Conservation (phyloP, 768 basidiomycete genomes). For the Leccinum fibrillosum region DNA sequence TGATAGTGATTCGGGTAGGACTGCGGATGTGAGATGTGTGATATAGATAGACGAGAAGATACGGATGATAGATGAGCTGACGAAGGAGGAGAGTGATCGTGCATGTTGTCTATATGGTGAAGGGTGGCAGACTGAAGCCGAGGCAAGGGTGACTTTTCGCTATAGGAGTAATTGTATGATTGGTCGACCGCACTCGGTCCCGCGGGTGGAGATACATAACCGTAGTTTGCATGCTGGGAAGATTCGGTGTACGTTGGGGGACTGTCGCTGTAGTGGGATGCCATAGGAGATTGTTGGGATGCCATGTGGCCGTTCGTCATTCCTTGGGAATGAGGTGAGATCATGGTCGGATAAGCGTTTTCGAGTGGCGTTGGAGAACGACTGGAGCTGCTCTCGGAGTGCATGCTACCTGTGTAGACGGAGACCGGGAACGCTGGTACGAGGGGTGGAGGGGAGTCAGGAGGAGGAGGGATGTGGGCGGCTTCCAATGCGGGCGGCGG, state of each 20-base stretch:
- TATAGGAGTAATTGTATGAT: constrained; percentile 30
- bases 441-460: constrained; percentile 55
- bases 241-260: constrained; percentile 30
- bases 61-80: constrained; percentile 33
- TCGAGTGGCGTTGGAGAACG: constrained; percentile 48
- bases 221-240: constrained; percentile 32
- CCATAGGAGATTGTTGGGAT: constrained; percentile 30
- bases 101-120: constrained; percentile 28
- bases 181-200: constrained; percentile 24
- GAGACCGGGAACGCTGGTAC: constrained; percentile 40
- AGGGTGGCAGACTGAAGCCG: constrained; percentile 30
- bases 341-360: constrained; percentile 38
- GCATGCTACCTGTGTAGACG: constrained; percentile 24
- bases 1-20: constrained; percentile 38
- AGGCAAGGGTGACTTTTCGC: constrained; percentile 29
- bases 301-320: constrained; percentile 35
- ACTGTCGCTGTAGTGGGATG: constrained; percentile 30
- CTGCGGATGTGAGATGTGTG: constrained; percentile 56
- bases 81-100: constrained; percentile 30
- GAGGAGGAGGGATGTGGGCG: constrained; percentile 40
- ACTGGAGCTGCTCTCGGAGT: constrained; percentile 36
- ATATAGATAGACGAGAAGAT: constrained; percentile 56
- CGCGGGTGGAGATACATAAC: constrained; percentile 24
- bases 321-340: constrained; percentile 31
- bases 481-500: constrained; percentile 46